A percentile compares a stretch with the other conserved stretches of the same genome.
These are phyloP conservation scores for Tanacetum coccineum DNA, from an alignment of 129 eudicot species.

Conservation along the genomic window DNA sequence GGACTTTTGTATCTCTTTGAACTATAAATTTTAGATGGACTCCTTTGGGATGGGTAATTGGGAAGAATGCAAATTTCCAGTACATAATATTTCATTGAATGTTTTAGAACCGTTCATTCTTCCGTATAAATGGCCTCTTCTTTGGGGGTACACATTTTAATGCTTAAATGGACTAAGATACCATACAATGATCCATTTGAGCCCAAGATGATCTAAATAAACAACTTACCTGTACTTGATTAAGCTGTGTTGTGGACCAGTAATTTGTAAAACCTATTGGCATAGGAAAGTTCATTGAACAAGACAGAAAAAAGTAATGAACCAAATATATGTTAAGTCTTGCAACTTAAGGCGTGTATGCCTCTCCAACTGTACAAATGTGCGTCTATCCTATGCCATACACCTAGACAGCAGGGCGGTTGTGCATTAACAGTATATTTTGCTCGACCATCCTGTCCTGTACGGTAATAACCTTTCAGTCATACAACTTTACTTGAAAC, in stretches of 20 bases:
- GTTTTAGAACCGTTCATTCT: background rate
- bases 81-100: background rate
- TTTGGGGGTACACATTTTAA: background rate
- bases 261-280: background rate
- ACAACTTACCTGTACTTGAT: constrained; percentile 5
- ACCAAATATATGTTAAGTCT: background rate
- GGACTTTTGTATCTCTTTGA: background rate
- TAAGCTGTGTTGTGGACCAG: constrained; percentile 7
- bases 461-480: background rate
- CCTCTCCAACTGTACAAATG: too few relatives aligned
- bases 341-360: too few relatives aligned
- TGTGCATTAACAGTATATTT: too few relatives aligned
- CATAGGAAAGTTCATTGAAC: background rate
- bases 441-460: background rate
- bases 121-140: background rate
- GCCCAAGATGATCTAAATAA: background rate
- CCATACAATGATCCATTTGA: background rate
- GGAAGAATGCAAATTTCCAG: background rate
- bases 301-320: background rate
- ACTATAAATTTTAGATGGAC: background rate
- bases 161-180: background rate
- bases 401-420: too few relatives aligned
- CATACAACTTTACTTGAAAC: background rate
- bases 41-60: too few relatives aligned
- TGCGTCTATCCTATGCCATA: too few relatives aligned